A percentile compares a stretch with the other conserved stretches of the same genome.
These are phyloP conservation scores for Cryptosporidium parvum DNA, from an alignment of 169 alveolate species.

Conservation along the genomic window DNA sequence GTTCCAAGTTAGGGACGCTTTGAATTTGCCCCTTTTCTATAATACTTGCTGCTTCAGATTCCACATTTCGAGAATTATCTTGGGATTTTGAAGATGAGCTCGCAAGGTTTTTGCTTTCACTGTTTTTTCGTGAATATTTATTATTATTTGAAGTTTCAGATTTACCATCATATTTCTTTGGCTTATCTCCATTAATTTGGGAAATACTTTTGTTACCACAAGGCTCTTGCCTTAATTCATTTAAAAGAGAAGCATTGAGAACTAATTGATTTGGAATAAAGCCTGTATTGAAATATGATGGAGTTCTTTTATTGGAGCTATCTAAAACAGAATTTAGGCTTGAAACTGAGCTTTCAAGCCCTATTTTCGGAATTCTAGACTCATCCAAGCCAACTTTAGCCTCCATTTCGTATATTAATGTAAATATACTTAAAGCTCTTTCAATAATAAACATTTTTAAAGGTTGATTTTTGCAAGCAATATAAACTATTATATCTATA, in stretches of 20 bases:
- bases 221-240: constrained; percentile 28
- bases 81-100: background rate
- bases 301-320: background rate
- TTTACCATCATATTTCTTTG: background rate
- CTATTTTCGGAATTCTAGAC: background rate
- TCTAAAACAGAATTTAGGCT: background rate
- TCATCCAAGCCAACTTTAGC: constrained; percentile 1
- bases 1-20: constrained; percentile 1
- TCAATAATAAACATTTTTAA: constrained; percentile 54
- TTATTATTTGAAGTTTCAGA: background rate
- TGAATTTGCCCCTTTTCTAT: background rate
- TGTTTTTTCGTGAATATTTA: background rate
- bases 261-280: constrained; percentile 57
- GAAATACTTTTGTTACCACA: background rate
- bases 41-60: background rate
- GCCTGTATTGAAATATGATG: background rate
- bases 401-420: constrained; percentile 47
- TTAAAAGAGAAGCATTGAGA: constrained; percentile 42
- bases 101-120: background rate
- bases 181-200: background rate
- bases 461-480: background rate
- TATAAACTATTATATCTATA: background rate
- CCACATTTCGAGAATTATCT: background rate
- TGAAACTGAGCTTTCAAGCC: background rate
- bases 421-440: constrained; percentile 58